Conservation (phyloP, 192 early-diverging fungal genomes). For the Coemansia sp. region DNA sequence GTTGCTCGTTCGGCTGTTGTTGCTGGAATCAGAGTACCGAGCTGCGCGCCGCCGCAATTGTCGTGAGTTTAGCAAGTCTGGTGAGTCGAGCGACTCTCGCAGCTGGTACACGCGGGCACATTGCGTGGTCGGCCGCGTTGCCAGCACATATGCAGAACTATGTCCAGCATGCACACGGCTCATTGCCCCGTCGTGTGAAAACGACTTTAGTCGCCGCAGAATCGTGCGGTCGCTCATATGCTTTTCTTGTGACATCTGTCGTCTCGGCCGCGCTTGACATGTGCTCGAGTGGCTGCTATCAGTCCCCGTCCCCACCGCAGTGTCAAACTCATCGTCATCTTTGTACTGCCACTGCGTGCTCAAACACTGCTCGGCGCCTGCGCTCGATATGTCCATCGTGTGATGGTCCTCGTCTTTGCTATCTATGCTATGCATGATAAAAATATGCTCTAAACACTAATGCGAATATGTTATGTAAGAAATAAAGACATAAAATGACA, state of each 20-base stretch:
- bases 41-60: slow-evolving; percentile 44
- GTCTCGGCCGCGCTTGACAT: background rate
- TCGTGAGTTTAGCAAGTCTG: slow-evolving; percentile 47
- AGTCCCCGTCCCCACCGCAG: background rate
- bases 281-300: slow-evolving; percentile 1
- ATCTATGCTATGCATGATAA: background rate
- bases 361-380: background rate
- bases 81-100: slow-evolving; percentile 20
- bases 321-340: background rate
- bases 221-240: background rate
- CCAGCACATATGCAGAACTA: background rate
- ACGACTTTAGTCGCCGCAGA: slow-evolving; percentile 9
- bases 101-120: slow-evolving; percentile 3
- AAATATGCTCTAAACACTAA: background rate
- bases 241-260: background rate
- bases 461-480: background rate
- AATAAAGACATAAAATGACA: background rate
- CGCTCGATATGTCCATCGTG: background rate
- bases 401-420: background rate
- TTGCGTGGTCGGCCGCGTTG: slow-evolving; percentile 16
- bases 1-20: slow-evolving; percentile 2
- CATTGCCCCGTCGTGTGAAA: slow-evolving; percentile 37
- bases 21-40: slow-evolving; percentile 15
- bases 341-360: background rate
- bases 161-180: background rate